phyloP scores from a whole-genome alignment of 2,329 filamentous ascomycete species.

The Aaosphaeria pasadenensis region DNA sequence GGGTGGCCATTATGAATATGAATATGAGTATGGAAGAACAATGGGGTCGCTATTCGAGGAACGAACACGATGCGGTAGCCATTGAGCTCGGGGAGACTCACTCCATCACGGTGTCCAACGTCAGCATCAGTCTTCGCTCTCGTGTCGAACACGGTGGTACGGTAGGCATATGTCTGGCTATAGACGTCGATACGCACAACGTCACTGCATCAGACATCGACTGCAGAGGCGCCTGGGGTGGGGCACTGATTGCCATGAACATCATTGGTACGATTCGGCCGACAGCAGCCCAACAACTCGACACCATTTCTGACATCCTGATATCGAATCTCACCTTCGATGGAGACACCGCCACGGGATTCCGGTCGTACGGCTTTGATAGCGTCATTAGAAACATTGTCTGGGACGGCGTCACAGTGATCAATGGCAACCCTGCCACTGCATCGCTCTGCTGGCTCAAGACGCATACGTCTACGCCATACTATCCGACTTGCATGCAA shows the following conservation, averaged over 20 bases:
- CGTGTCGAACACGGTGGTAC: slow-evolving; percentile 2
- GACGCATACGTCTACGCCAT: too few relatives aligned
- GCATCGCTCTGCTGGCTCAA: too few relatives aligned
- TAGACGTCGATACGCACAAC: slow-evolving; percentile 42
- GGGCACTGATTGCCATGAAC: slow-evolving; percentile 36
- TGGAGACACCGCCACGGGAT: slow-evolving; percentile 3
- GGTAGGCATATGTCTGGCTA: slow-evolving; percentile 37
- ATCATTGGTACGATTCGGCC: slow-evolving; percentile 42
- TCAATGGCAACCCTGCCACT: not conserved
- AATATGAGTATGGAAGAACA: slow-evolving; percentile 40
- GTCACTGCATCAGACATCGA: slow-evolving; percentile 41
- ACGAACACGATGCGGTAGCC: not conserved
- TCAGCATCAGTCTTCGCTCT: slow-evolving; percentile 25
- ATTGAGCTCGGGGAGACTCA: not conserved
- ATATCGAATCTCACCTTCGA: slow-evolving; percentile 3
- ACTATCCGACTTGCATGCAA: too few relatives aligned
- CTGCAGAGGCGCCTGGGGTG: slow-evolving; percentile 49
- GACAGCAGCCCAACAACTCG: slow-evolving; percentile 35
- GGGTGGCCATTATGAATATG: slow-evolving; percentile 21
- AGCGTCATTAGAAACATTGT: slow-evolving; percentile 2
- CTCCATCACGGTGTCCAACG: slow-evolving; percentile 25
- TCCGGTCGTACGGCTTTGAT: not conserved
- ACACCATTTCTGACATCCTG: slow-evolving; percentile 29
- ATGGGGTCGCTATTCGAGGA: slow-evolving; percentile 12
- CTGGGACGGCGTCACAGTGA: slow-evolving; percentile 7